Conservation (phyloP, 306 rosid species). For the Quillaja saponaria region DNA sequence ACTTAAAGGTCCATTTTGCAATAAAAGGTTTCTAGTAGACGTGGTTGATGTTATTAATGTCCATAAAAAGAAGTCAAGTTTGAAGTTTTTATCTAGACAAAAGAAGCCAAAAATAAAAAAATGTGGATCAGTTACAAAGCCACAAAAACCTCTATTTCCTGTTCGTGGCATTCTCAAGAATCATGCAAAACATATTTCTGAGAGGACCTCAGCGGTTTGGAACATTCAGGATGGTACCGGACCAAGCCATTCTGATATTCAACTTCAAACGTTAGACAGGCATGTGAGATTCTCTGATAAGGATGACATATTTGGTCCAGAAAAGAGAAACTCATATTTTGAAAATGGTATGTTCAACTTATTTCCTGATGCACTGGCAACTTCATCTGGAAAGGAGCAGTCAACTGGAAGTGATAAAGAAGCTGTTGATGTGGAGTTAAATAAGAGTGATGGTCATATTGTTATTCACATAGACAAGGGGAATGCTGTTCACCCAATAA, state of each 20-base stretch:
- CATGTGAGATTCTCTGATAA: conserved; percentile 56
- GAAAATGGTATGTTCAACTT: conserved; percentile 40
- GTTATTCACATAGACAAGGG: conserved; percentile 33
- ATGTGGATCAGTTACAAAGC: conserved; percentile 37
- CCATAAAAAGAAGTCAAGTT: conserved; percentile 45
- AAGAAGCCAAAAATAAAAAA: conserved; percentile 43
- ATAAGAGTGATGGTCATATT: conserved; percentile 29
- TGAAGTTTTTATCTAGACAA: conserved; percentile 41
- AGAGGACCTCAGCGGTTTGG: conserved; percentile 43
- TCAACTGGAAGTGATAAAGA: conserved; percentile 54
- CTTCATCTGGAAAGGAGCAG: conserved; percentile 48
- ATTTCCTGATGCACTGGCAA: conserved; percentile 45
- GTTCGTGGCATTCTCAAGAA: conserved; percentile 59
- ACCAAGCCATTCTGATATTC: conserved; percentile 37
- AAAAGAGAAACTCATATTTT: conserved; percentile 39
- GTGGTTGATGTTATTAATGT: conserved; percentile 36
- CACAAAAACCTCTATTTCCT: conserved; percentile 41
- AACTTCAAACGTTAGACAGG: conserved; percentile 39
- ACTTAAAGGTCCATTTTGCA: conserved; percentile 34
- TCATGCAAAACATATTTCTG: conserved; percentile 39
- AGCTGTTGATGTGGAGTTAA: conserved; percentile 43
- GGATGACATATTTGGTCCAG: conserved; percentile 55
- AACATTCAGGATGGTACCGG: conserved; percentile 36
- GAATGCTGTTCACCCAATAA: conserved; percentile 40
- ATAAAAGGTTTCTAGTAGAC: conserved; percentile 30